These are phyloP conservation scores for Metahyphopichia silvanorum DNA, from an alignment of 805 yeast species.

Conservation along the genomic window DNA sequence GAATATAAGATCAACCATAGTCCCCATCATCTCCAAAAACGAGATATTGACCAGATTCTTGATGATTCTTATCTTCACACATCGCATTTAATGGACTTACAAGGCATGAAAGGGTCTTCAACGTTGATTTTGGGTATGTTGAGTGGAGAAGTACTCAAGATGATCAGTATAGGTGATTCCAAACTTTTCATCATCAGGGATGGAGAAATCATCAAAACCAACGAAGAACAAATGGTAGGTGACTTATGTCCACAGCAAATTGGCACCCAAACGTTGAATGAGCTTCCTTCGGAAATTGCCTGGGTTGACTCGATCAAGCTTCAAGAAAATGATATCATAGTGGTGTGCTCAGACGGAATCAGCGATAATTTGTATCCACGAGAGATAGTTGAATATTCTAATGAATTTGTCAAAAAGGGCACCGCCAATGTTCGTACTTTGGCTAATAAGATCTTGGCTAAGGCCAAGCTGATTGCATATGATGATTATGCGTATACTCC, in stretches of 20 bases:
- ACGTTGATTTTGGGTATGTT: conserved; percentile 48
- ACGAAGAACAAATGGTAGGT: conserved; percentile 45
- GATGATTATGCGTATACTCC: conserved; percentile 54
- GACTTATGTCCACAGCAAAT: conserved; percentile 52
- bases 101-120: conserved; percentile 46
- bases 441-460: conserved; percentile 37
- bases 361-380: conserved; percentile 50
- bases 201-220: conserved; percentile 39
- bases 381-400: conserved; percentile 41
- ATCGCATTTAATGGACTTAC: conserved; percentile 48
- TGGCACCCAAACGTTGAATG: conserved; percentile 45
- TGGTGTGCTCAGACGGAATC: conserved; percentile 53
- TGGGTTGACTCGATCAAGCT: conserved; percentile 41
- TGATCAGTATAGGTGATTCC: conserved; percentile 53
- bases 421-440: conserved; percentile 34
- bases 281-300: conserved; percentile 46
- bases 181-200: conserved; percentile 46
- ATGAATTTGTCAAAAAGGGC: conserved; percentile 23
- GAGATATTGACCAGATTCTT: conserved; percentile 40
- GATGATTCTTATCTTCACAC: conserved; percentile 49
- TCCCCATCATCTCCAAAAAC: conserved; percentile 34
- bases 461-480: conserved; percentile 48
- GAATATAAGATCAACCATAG: conserved; percentile 40
- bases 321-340: conserved; percentile 38
- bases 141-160: conserved; percentile 43